phyloP scores from a whole-genome alignment of 1,139 yeast genomes.

The Arxiozyma slooffiae region DNA sequence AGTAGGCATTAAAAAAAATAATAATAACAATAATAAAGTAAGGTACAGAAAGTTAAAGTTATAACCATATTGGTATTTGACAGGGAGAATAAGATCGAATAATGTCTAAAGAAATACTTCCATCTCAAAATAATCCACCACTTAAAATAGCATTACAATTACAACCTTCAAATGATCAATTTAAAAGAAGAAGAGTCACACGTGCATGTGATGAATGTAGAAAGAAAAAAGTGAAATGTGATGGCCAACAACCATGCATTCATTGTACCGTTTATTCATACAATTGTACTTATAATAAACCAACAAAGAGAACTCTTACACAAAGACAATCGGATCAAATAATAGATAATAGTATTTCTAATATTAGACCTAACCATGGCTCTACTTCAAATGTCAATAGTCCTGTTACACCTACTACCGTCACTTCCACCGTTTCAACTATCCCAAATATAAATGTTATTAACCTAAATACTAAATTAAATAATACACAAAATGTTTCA shows the following conservation, averaged over 20 bases:
- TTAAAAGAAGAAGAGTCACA: conserved; percentile 70
- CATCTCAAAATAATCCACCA: not conserved
- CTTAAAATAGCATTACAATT: not conserved
- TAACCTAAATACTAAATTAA: not conserved
- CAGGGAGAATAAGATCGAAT: too few species aligned
- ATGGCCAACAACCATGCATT: conserved; percentile 86
- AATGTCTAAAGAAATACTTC: not conserved
- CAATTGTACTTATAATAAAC: conserved; percentile 66
- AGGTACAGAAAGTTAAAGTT: too few species aligned
- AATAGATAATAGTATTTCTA: not conserved
- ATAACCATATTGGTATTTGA: too few species aligned
- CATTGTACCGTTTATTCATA: conserved; percentile 87
- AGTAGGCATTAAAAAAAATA: too few species aligned
- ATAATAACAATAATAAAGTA: too few species aligned
- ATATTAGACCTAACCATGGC: not conserved
- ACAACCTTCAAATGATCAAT: conserved; percentile 8
- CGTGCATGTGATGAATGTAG: conserved; percentile 86
- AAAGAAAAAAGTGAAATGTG: conserved; percentile 84
- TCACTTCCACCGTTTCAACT: not conserved
- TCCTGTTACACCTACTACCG: not conserved
- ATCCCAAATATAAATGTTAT: not conserved
- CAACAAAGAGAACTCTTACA: conserved; percentile 46
- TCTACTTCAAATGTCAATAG: not conserved
- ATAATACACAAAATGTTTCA: not conserved
- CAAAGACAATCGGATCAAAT: not conserved